phyloP scores from a whole-genome alignment of 306 rosid genomes.

The Begonia peltatifolia region DNA sequence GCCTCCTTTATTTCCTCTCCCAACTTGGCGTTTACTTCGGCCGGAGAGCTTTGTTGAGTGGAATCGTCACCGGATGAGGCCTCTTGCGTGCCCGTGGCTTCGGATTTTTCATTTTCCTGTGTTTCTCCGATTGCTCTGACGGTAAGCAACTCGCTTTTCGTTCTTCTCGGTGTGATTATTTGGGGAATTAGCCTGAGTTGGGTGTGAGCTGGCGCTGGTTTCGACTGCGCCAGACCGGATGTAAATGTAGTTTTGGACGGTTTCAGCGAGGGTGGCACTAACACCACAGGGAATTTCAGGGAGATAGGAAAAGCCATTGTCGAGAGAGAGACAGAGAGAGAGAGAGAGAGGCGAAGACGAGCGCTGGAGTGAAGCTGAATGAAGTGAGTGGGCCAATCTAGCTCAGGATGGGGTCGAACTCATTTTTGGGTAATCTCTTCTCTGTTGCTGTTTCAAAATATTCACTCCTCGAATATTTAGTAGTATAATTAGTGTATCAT shows the following conservation, averaged over 20 bases:
- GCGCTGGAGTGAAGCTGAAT: too few relatives aligned
- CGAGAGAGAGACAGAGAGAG: neutral
- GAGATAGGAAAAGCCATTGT: constrained; percentile 14
- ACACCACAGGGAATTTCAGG: constrained; percentile 2
- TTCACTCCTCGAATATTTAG: too few relatives aligned
- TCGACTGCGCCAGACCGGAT: neutral
- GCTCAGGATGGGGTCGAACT: too few relatives aligned
- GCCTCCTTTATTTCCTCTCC: constrained; percentile 69
- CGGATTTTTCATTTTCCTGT: constrained; percentile 33
- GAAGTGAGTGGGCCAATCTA: too few relatives aligned
- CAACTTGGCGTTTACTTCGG: constrained; percentile 25
- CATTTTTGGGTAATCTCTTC: too few relatives aligned
- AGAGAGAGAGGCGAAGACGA: neutral
- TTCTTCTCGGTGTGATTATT: constrained; percentile 5
- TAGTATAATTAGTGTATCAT: too few relatives aligned
- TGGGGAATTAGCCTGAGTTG: constrained; percentile 2
- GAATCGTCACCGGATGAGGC: constrained; percentile 8
- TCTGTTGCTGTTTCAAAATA: too few relatives aligned
- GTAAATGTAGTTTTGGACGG: neutral
- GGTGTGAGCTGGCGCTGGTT: neutral
- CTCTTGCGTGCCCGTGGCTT: constrained; percentile 9
- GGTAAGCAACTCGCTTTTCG: neutral
- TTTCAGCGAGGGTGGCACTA: neutral
- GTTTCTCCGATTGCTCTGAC: constrained; percentile 40
- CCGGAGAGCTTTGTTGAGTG: constrained; percentile 3